Percentiles rank a stretch among this genome's conserved stretches.
These are phyloP conservation scores for Nicotiana rustica DNA, from an alignment of 305 asterid genomes.

Conservation along the genomic window DNA sequence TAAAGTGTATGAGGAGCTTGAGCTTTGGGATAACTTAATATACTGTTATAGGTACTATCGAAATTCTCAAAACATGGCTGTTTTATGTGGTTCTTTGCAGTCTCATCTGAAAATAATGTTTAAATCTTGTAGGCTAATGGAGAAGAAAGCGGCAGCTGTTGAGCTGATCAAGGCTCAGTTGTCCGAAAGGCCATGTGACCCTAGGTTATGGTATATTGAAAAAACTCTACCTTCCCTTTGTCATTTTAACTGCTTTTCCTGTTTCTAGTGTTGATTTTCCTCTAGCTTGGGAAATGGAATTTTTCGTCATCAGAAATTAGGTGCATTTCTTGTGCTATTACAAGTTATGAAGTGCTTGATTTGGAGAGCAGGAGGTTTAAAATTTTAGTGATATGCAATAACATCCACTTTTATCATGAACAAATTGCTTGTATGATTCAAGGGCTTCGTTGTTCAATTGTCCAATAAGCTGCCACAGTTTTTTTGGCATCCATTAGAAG, in stretches of 20 bases:
- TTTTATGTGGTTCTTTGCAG: conserved; percentile 9
- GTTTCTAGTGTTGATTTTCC: background rate
- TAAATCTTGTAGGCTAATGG: conserved; percentile 56
- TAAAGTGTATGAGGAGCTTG: conserved; percentile 86
- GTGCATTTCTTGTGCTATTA: conserved; percentile 25
- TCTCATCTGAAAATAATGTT: conserved; percentile 25
- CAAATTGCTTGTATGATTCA: conserved; percentile 1
- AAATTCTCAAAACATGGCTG: conserved; percentile 24
- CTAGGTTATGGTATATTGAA: conserved; percentile 70
- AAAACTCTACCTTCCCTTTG: conserved; percentile 17
- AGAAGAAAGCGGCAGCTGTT: conserved; percentile 93
- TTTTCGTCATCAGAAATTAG: conserved; percentile 17
- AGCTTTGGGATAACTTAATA: conserved; percentile 96
- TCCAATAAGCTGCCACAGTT: conserved; percentile 7
- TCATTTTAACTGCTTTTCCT: conserved; percentile 21
- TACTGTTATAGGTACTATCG: conserved; percentile 65
- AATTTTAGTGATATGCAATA: background rate
- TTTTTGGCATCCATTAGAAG: background rate
- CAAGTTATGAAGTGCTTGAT: conserved; percentile 25
- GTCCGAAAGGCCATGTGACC: conserved; percentile 72
- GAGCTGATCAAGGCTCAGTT: conserved; percentile 76
- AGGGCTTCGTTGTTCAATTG: conserved; percentile 10
- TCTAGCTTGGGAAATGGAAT: conserved; percentile 5
- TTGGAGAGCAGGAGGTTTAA: conserved; percentile 7
- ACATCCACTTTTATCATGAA: conserved; percentile 15